phyloP scores from a whole-genome alignment of 225 moss, liverwort and hornwort genomes.

The Takakia lepidozioides region DNA sequence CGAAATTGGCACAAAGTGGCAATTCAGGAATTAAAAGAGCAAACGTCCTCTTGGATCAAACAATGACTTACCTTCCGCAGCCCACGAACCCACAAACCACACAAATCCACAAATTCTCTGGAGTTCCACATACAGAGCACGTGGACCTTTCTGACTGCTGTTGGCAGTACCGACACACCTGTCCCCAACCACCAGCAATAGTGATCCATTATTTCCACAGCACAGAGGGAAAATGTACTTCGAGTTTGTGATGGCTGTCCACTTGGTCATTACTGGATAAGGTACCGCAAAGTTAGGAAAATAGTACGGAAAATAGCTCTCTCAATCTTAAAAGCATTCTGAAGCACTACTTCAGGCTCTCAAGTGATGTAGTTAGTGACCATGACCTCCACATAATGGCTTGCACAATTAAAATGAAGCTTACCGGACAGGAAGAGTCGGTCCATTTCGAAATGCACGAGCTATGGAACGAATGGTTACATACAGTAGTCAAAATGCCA shows the following conservation, averaged over 20 bases:
- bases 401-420: conserved; percentile 4
- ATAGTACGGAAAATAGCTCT: too few species aligned
- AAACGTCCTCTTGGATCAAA: too few species aligned
- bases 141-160: conserved; percentile 92
- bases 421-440: conserved; percentile 95
- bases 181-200: neutral
- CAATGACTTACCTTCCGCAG: conserved; percentile 81
- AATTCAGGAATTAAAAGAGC: too few species aligned
- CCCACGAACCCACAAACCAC: conserved; percentile 98
- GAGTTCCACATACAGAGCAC: conserved; percentile 81
- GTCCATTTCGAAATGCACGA: conserved; percentile 99
- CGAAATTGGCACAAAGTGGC: too few species aligned
- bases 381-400: too few species aligned
- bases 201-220: neutral
- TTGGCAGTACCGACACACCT: conserved; percentile 97
- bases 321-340: too few species aligned
- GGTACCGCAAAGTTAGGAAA: too few species aligned
- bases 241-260: too few species aligned
- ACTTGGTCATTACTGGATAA: too few species aligned
- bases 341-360: too few species aligned
- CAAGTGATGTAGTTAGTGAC: too few species aligned
- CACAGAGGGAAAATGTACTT: neutral
- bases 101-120: conserved; percentile 97
- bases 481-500: conserved; percentile 92
- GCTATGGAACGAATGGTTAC: conserved; percentile 97